Conservation (phyloP, 495 filamentous ascomycete genomes). For the Margaritispora aquatica region DNA sequence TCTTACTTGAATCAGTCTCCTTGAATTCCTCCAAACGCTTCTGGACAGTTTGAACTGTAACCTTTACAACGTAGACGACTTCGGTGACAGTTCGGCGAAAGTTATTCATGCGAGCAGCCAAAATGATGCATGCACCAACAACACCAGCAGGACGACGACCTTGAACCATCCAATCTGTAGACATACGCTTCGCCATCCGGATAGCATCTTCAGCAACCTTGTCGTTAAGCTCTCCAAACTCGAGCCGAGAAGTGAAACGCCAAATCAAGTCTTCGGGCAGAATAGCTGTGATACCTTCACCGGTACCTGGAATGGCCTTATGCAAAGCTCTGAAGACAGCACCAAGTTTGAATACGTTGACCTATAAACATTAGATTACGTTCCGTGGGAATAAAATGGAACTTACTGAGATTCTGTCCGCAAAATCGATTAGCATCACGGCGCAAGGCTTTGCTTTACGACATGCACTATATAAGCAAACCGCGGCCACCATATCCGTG, state of each 20-base stretch:
- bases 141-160: constrained; percentile 91
- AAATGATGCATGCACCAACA: constrained; percentile 87
- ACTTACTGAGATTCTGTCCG: constrained; percentile 63
- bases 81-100: constrained; percentile 87
- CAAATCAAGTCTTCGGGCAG: constrained; percentile 82
- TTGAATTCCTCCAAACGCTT: constrained; percentile 88
- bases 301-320: constrained; percentile 52
- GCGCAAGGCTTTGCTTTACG: constrained; percentile 53
- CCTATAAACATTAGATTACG: constrained; percentile 36
- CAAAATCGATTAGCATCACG: constrained; percentile 91
- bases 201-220: constrained; percentile 81
- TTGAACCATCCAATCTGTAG: constrained; percentile 89
- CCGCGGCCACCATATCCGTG: constrained; percentile 75
- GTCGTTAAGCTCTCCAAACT: constrained; percentile 72
- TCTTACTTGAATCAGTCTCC: constrained; percentile 64
- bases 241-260: constrained; percentile 81
- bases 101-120: constrained; percentile 96
- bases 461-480: constrained; percentile 83
- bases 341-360: constrained; percentile 89
- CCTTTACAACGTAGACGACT: constrained; percentile 93
- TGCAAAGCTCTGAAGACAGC: constrained; percentile 72
- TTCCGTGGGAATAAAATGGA: constrained; percentile 7
- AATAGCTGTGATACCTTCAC: constrained; percentile 46
- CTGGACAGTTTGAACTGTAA: constrained; percentile 83
- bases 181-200: constrained; percentile 84